Conservation (phyloP, 2,329 filamentous ascomycete species). For the Tolypocladium inflatum region DNA sequence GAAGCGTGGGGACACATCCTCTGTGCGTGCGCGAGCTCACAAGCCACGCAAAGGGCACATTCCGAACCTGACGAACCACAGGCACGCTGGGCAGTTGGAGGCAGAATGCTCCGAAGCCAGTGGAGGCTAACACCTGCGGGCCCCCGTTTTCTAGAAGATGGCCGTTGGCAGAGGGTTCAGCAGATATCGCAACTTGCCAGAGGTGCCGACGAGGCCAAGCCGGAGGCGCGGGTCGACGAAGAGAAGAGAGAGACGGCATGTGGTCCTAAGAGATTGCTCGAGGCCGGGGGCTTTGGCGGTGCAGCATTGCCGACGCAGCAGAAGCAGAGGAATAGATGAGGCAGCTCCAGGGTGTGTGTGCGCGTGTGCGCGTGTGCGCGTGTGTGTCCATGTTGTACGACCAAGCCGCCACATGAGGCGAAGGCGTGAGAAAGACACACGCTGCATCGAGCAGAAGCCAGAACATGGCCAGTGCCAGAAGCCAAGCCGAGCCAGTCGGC, state of each 20-base stretch:
- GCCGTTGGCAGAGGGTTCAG: constrained; percentile 10
- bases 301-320: constrained; percentile 7
- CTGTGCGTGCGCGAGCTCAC: not conserved
- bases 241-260: not conserved
- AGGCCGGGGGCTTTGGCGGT: not conserved
- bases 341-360: not conserved
- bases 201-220: not conserved
- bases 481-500: not conserved
- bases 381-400: not conserved
- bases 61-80: constrained; percentile 7
- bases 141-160: constrained; percentile 23
- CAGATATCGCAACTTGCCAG: constrained; percentile 3
- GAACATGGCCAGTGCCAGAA: not conserved
- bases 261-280: not conserved
- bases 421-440: not conserved
- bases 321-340: constrained; percentile 7
- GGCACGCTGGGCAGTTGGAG: constrained; percentile 11
- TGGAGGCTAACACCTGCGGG: constrained; percentile 9
- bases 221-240: not conserved
- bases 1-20: constrained; percentile 1
- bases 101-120: constrained; percentile 21
- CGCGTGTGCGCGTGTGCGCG: not conserved
- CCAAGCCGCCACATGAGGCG: not conserved
- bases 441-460: not conserved
- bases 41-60: constrained; percentile 8